These are phyloP conservation scores for Microstegium vimineum DNA, from an alignment of 176 grass and related monocot genomes.

Conservation along the genomic window DNA sequence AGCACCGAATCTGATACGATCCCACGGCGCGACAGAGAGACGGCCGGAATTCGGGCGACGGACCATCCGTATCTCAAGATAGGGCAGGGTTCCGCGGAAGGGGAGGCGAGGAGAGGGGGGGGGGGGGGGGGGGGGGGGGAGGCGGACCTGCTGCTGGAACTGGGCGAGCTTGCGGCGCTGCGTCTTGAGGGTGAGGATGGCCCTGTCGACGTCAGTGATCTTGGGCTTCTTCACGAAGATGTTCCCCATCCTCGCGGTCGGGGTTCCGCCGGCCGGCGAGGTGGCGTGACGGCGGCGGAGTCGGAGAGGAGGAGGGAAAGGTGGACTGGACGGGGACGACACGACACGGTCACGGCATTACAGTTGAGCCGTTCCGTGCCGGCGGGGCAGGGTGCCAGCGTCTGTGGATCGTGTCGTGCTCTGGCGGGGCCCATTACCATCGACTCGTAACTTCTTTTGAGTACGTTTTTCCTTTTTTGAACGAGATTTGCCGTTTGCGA, in stretches of 20 bases:
- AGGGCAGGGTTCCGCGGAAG: not conserved
- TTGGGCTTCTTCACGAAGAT: slow-evolving; percentile 98
- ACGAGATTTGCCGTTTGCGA: too few relatives aligned
- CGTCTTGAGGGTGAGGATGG: slow-evolving; percentile 94
- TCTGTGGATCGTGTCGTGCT: not conserved
- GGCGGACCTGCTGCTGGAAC: slow-evolving; percentile 80
- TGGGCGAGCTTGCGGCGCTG: slow-evolving; percentile 92
- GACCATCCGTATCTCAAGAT: not conserved
- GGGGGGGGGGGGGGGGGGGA: not conserved
- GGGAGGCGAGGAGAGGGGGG: not conserved
- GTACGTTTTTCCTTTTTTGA: too few relatives aligned
- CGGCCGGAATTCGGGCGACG: not conserved
- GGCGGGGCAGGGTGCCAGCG: not conserved
- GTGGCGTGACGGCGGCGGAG: too few relatives aligned
- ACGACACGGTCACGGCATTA: slow-evolving; percentile 25
- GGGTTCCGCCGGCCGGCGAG: too few relatives aligned
- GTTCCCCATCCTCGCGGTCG: slow-evolving; percentile 70
- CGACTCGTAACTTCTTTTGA: not conserved
- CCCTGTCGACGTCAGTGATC: slow-evolving; percentile 93
- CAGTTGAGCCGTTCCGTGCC: not conserved
- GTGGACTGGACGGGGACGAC: slow-evolving; percentile 1
- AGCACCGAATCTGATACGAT: slow-evolving; percentile 29
- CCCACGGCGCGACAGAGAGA: not conserved
- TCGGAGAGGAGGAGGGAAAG: slow-evolving; percentile 10
- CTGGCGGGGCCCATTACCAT: not conserved